Percentiles rank a stretch among this genome's conserved stretches.
phyloP scores from a whole-genome alignment of 2,329 filamentous ascomycete species.

The Escovopsis sp. region DNA sequence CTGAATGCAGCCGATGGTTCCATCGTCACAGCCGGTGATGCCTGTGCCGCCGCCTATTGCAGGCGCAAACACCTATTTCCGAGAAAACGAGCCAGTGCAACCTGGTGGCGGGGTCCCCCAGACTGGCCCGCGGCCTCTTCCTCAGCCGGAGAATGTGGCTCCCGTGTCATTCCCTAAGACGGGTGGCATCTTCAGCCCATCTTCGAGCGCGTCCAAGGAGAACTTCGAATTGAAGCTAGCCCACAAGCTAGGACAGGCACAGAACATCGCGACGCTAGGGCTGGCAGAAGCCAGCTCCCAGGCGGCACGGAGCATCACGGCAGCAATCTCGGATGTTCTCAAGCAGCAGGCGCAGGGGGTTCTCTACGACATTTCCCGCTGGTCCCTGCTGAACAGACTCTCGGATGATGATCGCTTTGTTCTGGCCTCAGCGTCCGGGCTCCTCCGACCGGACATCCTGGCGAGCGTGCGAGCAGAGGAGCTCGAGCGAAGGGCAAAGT shows the following conservation, averaged over 20 bases:
- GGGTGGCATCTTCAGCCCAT: constrained; percentile 11
- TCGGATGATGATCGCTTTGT: constrained; percentile 17
- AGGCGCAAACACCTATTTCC: constrained; percentile 24
- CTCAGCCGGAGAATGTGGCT: not conserved
- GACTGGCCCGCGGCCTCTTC: not conserved
- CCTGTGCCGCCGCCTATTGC: constrained; percentile 18
- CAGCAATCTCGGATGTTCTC: constrained; percentile 13
- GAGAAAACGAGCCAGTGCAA: not conserved
- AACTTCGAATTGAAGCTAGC: constrained; percentile 12
- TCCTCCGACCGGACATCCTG: constrained; percentile 14
- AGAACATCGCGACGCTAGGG: not conserved
- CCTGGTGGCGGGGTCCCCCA: not conserved
- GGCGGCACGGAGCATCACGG: constrained; percentile 8
- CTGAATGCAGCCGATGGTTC: not conserved
- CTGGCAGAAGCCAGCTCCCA: not conserved
- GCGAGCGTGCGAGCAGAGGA: constrained; percentile 13
- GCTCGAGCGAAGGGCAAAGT: constrained; percentile 13
- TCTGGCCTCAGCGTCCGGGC: constrained; percentile 14
- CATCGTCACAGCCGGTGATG: constrained; percentile 1
- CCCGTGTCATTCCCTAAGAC: not conserved
- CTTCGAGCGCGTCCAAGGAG: constrained; percentile 10
- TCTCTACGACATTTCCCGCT: constrained; percentile 20
- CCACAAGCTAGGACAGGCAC: not conserved
- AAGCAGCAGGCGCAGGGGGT: constrained; percentile 13
- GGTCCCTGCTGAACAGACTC: constrained; percentile 18